Percentiles rank a stretch among this genome's conserved stretches.
Evolutionary conservation across 768 basidiomycete genomes (phyloP).

Genomic region (Serendipita vermifera): DNA sequence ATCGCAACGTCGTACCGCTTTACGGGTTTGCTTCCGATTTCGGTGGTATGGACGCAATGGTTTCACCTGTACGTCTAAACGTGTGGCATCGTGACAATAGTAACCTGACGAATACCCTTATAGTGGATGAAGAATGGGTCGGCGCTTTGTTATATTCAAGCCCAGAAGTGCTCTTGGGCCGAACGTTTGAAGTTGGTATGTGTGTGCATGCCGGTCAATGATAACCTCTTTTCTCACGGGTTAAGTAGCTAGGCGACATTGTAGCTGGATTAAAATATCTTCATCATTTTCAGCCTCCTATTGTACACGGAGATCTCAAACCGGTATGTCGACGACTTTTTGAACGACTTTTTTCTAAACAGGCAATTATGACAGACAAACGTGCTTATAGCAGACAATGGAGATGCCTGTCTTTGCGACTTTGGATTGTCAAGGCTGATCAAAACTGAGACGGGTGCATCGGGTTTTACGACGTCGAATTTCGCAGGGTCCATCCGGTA

Average conservation of each 20-base stretch:
- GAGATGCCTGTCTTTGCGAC: conserved; percentile 3
- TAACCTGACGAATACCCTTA: too few relatives aligned
- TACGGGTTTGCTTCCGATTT: conserved; percentile 8
- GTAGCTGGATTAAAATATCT: conserved; percentile 4
- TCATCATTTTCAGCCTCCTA: conserved; percentile 5
- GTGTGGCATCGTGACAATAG: too few relatives aligned
- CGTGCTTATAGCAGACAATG: background rate
- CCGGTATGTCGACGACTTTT: background rate
- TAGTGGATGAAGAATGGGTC: conserved; percentile 7
- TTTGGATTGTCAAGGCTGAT: conserved; percentile 3
- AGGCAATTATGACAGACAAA: background rate
- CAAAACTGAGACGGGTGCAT: background rate
- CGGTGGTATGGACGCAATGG: background rate
- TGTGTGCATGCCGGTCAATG: too few relatives aligned
- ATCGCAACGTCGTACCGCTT: background rate
- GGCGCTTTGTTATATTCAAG: background rate
- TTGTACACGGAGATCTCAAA: conserved; percentile 1
- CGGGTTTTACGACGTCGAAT: conserved; percentile 2
- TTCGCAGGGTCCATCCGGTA: conserved; percentile 5
- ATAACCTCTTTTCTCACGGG: too few relatives aligned
- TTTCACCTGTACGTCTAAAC: conserved; percentile 3
- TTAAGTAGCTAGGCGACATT: background rate
- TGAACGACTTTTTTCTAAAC: background rate
- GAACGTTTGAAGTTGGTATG: conserved; percentile 1
- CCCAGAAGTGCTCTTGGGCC: conserved; percentile 2